Percentiles rank a stretch among this genome's conserved stretches.
phyloP scores from a whole-genome alignment of 176 grass and related monocot species.

The Themeda triandra region DNA sequence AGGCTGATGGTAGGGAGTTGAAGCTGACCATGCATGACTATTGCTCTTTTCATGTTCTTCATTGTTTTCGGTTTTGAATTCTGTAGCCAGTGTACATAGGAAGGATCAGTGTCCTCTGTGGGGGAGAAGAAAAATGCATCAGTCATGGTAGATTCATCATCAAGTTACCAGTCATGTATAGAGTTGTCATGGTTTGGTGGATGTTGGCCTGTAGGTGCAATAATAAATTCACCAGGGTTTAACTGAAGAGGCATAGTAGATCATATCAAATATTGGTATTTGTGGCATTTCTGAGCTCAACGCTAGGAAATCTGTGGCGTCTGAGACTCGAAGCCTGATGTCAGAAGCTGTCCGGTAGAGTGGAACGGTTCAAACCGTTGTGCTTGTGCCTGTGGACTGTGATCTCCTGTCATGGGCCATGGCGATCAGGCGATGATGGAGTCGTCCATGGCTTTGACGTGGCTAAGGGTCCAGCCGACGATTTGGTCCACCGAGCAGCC shows the following conservation, averaged over 20 bases:
- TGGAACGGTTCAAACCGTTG: not conserved
- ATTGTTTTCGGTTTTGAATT: not conserved
- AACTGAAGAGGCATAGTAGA: not conserved
- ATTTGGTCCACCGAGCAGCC: not conserved
- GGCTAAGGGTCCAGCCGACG: not conserved
- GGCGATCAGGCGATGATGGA: not conserved
- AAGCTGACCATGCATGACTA: slow-evolving; percentile 15
- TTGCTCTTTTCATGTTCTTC: not conserved
- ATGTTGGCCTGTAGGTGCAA: not conserved
- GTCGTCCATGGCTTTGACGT: not conserved
- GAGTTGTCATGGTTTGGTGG: slow-evolving; percentile 7
- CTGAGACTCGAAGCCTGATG: not conserved
- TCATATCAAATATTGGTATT: not conserved
- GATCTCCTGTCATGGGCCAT: not conserved
- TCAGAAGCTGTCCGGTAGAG: not conserved
- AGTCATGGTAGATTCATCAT: not conserved
- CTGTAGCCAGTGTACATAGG: too few species aligned
- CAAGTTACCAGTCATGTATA: slow-evolving; percentile 21
- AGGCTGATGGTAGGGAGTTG: slow-evolving; percentile 6
- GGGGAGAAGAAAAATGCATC: not conserved
- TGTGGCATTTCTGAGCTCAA: not conserved
- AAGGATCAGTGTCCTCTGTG: too few species aligned
- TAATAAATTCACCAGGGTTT: not conserved
- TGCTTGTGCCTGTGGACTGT: not conserved
- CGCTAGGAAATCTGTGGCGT: not conserved